phyloP scores from a whole-genome alignment of 495 filamentous ascomycete genomes.

The Margaritispora aquatica region DNA sequence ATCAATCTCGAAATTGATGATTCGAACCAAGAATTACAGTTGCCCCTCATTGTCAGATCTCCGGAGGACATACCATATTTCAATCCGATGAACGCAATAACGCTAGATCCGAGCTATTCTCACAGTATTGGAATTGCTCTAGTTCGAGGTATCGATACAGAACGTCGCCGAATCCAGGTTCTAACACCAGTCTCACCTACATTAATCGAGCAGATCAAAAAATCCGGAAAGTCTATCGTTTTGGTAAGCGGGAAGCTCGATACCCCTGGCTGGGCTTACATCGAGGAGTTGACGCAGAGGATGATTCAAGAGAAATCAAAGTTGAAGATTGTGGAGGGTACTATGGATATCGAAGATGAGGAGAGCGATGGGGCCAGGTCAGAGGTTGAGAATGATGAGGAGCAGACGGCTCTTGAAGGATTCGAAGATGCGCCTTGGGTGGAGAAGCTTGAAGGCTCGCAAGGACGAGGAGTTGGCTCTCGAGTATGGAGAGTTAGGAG shows the following conservation, averaged over 20 bases:
- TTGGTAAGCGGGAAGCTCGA: constrained; percentile 54
- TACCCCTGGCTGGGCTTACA: constrained; percentile 52
- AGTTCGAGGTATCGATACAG: constrained; percentile 46
- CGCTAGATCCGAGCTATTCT: constrained; percentile 20
- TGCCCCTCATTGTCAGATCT: constrained; percentile 15
- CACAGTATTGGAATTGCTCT: constrained; percentile 44
- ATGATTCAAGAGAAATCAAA: constrained; percentile 4
- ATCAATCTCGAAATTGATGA: neutral
- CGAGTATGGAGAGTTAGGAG: constrained; percentile 49
- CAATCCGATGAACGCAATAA: constrained; percentile 19
- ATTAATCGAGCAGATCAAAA: constrained; percentile 24
- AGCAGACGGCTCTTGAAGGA: constrained; percentile 1
- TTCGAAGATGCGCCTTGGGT: constrained; percentile 40
- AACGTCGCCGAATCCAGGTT: constrained; percentile 39
- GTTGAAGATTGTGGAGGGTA: constrained; percentile 3
- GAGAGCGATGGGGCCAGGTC: neutral
- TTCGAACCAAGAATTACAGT: neutral
- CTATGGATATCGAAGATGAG: constrained; percentile 11
- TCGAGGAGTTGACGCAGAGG: constrained; percentile 37
- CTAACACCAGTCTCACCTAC: constrained; percentile 39
- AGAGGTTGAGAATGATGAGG: neutral
- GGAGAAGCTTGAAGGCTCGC: constrained; percentile 39
- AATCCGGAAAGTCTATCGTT: constrained; percentile 35
- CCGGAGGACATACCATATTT: constrained; percentile 25
- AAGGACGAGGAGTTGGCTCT: constrained; percentile 41